Conservation (phyloP, 192 early-diverging fungal genomes). For the Backusella parvicylindrica region DNA sequence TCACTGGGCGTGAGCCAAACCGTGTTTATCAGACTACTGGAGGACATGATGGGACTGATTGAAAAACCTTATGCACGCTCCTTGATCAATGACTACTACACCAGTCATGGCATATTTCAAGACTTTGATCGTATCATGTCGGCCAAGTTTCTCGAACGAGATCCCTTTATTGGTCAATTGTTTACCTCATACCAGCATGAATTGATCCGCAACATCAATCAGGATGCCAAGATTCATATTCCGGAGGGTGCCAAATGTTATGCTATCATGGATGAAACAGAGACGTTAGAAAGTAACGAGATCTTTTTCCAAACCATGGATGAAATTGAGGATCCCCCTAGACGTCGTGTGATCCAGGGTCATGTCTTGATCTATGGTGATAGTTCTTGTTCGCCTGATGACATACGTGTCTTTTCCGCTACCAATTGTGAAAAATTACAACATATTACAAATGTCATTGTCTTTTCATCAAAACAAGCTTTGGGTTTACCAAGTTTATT, state of each 20-base stretch:
- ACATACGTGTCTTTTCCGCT: constrained; percentile 45
- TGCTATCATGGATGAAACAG: constrained; percentile 54
- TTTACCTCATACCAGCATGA: constrained; percentile 36
- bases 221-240: constrained; percentile 49
- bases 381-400: constrained; percentile 56
- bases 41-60: constrained; percentile 29
- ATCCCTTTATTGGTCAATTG: constrained; percentile 46
- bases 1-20: constrained; percentile 48
- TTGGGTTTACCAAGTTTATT: constrained; percentile 65
- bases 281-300: constrained; percentile 33
- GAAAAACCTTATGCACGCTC: constrained; percentile 8
- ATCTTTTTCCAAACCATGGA: constrained; percentile 44
- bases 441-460: constrained; percentile 60
- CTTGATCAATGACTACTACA: constrained; percentile 32
- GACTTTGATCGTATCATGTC: constrained; percentile 26
- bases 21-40: constrained; percentile 44
- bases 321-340: constrained; percentile 13
- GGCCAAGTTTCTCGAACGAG: constrained; percentile 41
- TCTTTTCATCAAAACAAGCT: constrained; percentile 59
- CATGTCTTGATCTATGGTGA: constrained; percentile 40
- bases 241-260: constrained; percentile 48
- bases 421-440: constrained; percentile 39
- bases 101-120: constrained; percentile 23
- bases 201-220: constrained; percentile 42
- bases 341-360: constrained; percentile 31